Evolutionary conservation across 2,329 filamentous ascomycete genomes (phyloP).

Genomic region (Cladophialophora carrionii): DNA sequence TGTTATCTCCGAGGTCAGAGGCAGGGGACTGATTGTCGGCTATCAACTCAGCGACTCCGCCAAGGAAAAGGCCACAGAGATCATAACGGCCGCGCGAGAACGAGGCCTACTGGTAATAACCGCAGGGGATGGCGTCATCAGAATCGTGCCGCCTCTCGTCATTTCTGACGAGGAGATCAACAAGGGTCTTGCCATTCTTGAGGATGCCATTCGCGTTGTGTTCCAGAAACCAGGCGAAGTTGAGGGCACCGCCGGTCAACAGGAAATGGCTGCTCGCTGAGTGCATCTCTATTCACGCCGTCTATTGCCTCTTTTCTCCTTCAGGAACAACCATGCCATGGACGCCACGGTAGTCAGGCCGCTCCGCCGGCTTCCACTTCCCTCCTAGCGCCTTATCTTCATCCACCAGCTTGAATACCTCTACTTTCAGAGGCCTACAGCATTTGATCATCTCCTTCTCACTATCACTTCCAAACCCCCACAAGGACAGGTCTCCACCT

Average conservation of each 20-base stretch:
- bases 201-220: conserved; percentile 64
- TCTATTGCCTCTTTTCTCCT: conserved; percentile 38
- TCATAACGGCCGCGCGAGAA: conserved; percentile 85
- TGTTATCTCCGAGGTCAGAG: conserved; percentile 76
- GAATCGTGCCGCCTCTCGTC: conserved; percentile 85
- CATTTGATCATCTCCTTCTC: conserved; percentile 71
- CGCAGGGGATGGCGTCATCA: conserved; percentile 85
- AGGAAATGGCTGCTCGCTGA: conserved; percentile 47
- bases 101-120: conserved; percentile 88
- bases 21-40: conserved; percentile 82
- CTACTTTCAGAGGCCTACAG: conserved; percentile 73
- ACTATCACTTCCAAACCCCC: conserved; percentile 67
- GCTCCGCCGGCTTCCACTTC: conserved; percentile 66
- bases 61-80: conserved; percentile 54
- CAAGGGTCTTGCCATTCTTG: conserved; percentile 74
- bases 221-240: conserved; percentile 49
- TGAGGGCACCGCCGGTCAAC: conserved; percentile 49
- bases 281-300: not conserved
- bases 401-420: conserved; percentile 68
- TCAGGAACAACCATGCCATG: conserved; percentile 65
- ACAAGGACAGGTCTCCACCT: conserved; percentile 77
- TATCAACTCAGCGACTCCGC: conserved; percentile 76
- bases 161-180: conserved; percentile 81
- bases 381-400: conserved; percentile 49
- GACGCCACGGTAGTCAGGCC: conserved; percentile 64